These are phyloP conservation scores for Ganoderma resinaceum DNA, from an alignment of 1,284 basidiomycete species.

Conservation along the genomic window DNA sequence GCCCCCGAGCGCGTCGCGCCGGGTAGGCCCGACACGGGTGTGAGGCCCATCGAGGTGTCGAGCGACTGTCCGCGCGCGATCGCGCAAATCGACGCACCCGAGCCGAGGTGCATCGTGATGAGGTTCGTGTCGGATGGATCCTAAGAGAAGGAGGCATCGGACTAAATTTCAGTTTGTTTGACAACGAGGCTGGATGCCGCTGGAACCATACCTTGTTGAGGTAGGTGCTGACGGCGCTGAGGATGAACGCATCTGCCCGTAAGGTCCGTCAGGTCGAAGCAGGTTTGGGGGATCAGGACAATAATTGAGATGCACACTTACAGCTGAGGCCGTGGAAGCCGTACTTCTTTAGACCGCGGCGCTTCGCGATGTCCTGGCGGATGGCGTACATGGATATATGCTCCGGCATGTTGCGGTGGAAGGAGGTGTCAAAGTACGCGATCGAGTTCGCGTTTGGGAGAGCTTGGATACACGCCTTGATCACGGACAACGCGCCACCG, in stretches of 20 bases:
- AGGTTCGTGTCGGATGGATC: constrained; percentile 59
- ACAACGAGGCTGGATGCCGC: neutral
- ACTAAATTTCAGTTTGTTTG: no score
- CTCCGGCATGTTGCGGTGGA: constrained; percentile 78
- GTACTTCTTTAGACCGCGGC: constrained; percentile 81
- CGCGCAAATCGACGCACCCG: constrained; percentile 82
- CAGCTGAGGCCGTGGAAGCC: constrained; percentile 88
- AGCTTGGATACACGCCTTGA: constrained; percentile 64
- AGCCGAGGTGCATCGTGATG: constrained; percentile 85
- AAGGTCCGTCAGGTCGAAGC: constrained; percentile 12
- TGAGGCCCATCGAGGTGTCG: constrained; percentile 87
- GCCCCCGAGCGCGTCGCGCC: constrained; percentile 87
- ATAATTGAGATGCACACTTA: constrained; percentile 44
- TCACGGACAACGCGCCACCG: constrained; percentile 65
- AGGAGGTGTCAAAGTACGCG: constrained; percentile 86
- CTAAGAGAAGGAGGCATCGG: constrained; percentile 30
- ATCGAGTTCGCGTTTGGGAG: constrained; percentile 71
- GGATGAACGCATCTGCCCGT: constrained; percentile 65
- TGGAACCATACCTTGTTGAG: constrained; percentile 55
- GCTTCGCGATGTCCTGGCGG: constrained; percentile 63
- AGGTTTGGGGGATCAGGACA: constrained; percentile 40
- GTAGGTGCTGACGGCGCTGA: constrained; percentile 62
- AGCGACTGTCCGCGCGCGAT: constrained; percentile 75
- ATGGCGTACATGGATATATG: constrained; percentile 84
- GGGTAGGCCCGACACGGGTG: constrained; percentile 80